phyloP scores from a whole-genome alignment of 495 filamentous ascomycete genomes.

The Jackrogersella multiformis region DNA sequence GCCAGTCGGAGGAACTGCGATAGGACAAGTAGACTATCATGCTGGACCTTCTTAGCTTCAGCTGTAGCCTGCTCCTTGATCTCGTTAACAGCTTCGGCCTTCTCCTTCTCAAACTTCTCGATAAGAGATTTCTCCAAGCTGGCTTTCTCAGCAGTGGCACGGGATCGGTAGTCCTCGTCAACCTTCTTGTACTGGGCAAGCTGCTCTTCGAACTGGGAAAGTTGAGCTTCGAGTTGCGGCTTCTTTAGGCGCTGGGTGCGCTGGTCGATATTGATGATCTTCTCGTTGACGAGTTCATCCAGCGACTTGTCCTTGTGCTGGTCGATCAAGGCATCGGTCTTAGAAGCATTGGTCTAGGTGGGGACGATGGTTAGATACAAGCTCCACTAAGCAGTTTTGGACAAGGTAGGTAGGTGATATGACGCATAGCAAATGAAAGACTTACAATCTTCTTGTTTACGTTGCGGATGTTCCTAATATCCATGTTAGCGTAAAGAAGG shows the following conservation, averaged over 20 bases:
- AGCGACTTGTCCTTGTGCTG: conserved; percentile 79
- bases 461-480: conserved; percentile 79
- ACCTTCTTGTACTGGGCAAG: conserved; percentile 84
- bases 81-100: conserved; percentile 66
- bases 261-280: conserved; percentile 93
- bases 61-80: conserved; percentile 65
- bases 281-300: conserved; percentile 80
- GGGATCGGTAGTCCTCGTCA: conserved; percentile 77
- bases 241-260: conserved; percentile 90
- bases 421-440: conserved; percentile 33
- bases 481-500: conserved; percentile 34
- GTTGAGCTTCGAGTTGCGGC: conserved; percentile 78
- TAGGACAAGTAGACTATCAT: conserved; percentile 68
- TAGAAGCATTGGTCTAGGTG: conserved; percentile 74
- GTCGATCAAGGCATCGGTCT: conserved; percentile 79
- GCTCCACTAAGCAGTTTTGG: too few relatives aligned
- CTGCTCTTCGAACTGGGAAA: conserved; percentile 83
- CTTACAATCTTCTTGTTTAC: conserved; percentile 88
- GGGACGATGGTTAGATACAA: conserved; percentile 16
- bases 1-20: conserved; percentile 84
- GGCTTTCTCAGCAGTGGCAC: conserved; percentile 72
- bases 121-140: conserved; percentile 73
- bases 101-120: conserved; percentile 76
- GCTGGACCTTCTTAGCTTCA: conserved; percentile 61
- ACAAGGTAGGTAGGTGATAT: neutral